phyloP scores from a whole-genome alignment of 768 basidiomycete genomes.

The Macrolepiota dolichaula region DNA sequence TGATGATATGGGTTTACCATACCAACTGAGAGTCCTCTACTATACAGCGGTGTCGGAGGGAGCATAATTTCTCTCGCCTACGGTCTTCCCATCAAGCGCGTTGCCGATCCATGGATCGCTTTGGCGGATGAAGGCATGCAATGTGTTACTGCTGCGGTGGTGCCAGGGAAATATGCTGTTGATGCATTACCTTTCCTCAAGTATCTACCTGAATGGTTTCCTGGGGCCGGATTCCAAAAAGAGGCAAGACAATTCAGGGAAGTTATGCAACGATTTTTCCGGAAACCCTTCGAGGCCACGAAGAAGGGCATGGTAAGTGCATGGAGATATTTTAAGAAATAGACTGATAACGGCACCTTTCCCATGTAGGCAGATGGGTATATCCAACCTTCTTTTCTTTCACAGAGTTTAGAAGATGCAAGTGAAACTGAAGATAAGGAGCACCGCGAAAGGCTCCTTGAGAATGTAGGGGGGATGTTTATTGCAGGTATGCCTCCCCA shows the following conservation, averaged over 20 bases:
- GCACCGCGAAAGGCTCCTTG: background rate
- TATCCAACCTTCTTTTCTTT: background rate
- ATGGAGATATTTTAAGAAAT: background rate
- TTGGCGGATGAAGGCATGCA: constrained; percentile 21
- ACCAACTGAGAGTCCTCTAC: background rate
- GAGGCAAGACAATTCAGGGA: constrained; percentile 40
- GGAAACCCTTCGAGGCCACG: constrained; percentile 25
- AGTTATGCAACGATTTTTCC: constrained; percentile 26
- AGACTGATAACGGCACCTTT: background rate
- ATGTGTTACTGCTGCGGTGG: constrained; percentile 16
- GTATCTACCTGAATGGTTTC: constrained; percentile 50
- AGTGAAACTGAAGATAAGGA: background rate
- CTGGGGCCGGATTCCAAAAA: constrained; percentile 51
- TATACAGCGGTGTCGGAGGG: constrained; percentile 1
- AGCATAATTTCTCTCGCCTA: constrained; percentile 10
- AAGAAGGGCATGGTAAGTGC: constrained; percentile 18
- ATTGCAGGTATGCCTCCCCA: background rate
- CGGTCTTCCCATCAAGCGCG: constrained; percentile 7
- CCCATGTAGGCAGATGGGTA: background rate
- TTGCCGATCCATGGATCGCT: constrained; percentile 27
- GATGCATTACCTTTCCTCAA: constrained; percentile 30
- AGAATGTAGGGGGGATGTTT: constrained; percentile 7
- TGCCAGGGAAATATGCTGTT: constrained; percentile 29
- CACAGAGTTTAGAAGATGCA: constrained; percentile 1
- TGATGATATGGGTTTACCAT: background rate